phyloP scores from a whole-genome alignment of 441 rosid genomes.

The Pelargonium australe region DNA sequence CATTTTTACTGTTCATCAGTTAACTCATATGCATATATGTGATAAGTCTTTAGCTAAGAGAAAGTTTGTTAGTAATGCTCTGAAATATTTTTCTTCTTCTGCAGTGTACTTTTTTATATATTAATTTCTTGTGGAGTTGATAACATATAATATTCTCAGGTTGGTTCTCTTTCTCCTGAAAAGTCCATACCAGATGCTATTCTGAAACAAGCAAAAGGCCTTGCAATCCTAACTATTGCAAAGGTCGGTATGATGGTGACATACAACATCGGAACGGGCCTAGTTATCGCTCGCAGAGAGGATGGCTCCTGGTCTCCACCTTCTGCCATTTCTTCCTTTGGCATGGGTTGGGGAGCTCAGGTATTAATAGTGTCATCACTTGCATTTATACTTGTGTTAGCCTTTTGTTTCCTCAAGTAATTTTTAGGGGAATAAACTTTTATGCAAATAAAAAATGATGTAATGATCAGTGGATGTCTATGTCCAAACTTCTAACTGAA shows the following conservation, averaged over 20 bases:
- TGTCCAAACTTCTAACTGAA: background rate
- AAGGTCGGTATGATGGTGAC: conserved; percentile 95
- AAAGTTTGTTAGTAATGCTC: background rate
- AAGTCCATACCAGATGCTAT: conserved; percentile 78
- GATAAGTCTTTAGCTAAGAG: background rate
- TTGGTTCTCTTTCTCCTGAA: conserved; percentile 65
- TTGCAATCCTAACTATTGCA: conserved; percentile 74
- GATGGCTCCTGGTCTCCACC: conserved; percentile 98
- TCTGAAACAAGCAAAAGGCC: conserved; percentile 80
- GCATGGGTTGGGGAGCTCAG: conserved; percentile 99
- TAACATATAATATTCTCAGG: conserved; percentile 33
- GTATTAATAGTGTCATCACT: conserved; percentile 26
- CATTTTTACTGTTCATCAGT: background rate
- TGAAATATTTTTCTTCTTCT: background rate
- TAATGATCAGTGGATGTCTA: background rate
- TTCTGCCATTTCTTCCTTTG: conserved; percentile 81
- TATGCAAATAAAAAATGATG: background rate
- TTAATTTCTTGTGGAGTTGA: background rate
- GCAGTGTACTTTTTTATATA: background rate
- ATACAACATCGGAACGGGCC: conserved; percentile 89
- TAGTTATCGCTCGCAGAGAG: conserved; percentile 75
- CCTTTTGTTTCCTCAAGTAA: background rate
- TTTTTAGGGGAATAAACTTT: background rate
- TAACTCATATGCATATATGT: background rate
- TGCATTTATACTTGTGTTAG: background rate